Percentiles rank a stretch among this genome's conserved stretches.
phyloP scores from a whole-genome alignment of 2,329 filamentous ascomycete genomes.

The Podosphaera xanthii region DNA sequence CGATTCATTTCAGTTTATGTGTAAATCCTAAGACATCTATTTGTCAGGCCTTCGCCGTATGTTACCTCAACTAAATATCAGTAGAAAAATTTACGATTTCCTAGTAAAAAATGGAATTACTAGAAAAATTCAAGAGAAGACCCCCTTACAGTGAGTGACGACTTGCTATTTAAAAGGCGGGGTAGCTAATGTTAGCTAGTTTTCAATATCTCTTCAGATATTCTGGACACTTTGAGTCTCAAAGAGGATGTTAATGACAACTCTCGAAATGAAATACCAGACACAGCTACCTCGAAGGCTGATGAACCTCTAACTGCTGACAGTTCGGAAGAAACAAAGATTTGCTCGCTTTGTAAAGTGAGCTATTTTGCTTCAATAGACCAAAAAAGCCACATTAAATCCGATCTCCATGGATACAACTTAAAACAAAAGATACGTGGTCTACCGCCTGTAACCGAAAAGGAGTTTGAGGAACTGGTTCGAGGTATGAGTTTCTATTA shows the following conservation, averaged over 20 bases:
- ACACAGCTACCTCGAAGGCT: not conserved
- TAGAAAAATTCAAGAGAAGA: constrained; percentile 18
- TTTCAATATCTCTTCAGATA: constrained; percentile 17
- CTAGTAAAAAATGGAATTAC: not conserved
- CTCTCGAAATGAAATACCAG: constrained; percentile 8
- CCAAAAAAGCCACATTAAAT: constrained; percentile 67
- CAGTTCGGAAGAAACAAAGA: constrained; percentile 37
- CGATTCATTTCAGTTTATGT: too few relatives aligned
- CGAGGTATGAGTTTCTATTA: constrained; percentile 20
- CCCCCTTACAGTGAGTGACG: constrained; percentile 18
- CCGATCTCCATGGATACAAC: constrained; percentile 86
- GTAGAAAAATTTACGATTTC: too few relatives aligned
- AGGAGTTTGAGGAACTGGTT: constrained; percentile 68
- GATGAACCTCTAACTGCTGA: constrained; percentile 8
- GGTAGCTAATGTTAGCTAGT: constrained; percentile 10
- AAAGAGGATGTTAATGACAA: constrained; percentile 13
- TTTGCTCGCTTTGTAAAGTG: constrained; percentile 61
- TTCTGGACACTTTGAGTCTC: constrained; percentile 16
- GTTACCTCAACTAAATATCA: too few relatives aligned
- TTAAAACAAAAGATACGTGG: constrained; percentile 75
- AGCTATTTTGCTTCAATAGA: constrained; percentile 52
- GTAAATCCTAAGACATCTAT: too few relatives aligned
- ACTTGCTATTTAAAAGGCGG: not conserved
- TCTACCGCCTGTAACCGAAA: constrained; percentile 46
- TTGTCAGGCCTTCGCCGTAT: too few relatives aligned